Evolutionary conservation across 179 eudicot genomes (phyloP).

Genomic region (Kewa caespitosa): DNA sequence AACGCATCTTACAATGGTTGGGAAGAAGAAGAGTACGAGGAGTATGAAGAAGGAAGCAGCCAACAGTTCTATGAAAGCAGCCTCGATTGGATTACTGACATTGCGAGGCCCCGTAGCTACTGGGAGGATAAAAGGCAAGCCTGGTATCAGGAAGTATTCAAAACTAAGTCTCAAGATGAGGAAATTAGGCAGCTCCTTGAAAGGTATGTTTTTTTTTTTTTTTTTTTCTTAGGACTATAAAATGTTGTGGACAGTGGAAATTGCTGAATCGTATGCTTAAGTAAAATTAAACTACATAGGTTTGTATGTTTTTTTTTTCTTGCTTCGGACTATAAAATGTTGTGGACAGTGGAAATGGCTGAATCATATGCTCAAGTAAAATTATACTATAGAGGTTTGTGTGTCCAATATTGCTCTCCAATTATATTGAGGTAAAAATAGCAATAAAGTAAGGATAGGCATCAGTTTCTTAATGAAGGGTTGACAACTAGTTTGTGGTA

Average conservation of each 20-base stretch:
- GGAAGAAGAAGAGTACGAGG: conserved; percentile 31
- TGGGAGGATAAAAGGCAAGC: conserved; percentile 80
- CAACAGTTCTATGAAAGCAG: conserved; percentile 27
- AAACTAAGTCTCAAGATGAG: conserved; percentile 47
- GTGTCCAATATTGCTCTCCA: too few relatives aligned
- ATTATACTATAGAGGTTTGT: too few relatives aligned
- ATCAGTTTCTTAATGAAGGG: too few relatives aligned
- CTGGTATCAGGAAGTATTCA: conserved; percentile 72
- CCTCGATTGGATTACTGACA: conserved; percentile 64
- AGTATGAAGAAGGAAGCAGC: conserved; percentile 1
- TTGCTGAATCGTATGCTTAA: neutral
- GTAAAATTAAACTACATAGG: too few relatives aligned
- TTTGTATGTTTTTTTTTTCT: too few relatives aligned
- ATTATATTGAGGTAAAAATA: too few relatives aligned
- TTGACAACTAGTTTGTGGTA: too few relatives aligned
- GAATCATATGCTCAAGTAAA: too few relatives aligned
- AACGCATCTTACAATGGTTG: neutral
- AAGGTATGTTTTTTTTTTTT: conserved; percentile 40
- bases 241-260: neutral
- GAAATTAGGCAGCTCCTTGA: conserved; percentile 70
- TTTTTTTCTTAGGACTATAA: too few relatives aligned
- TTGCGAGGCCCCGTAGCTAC: conserved; percentile 75
- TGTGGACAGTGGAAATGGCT: too few relatives aligned
- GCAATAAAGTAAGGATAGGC: too few relatives aligned
- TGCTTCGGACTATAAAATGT: neutral